Conservation (phyloP, 306 rosid species). For the Luffa aegyptiaca region DNA sequence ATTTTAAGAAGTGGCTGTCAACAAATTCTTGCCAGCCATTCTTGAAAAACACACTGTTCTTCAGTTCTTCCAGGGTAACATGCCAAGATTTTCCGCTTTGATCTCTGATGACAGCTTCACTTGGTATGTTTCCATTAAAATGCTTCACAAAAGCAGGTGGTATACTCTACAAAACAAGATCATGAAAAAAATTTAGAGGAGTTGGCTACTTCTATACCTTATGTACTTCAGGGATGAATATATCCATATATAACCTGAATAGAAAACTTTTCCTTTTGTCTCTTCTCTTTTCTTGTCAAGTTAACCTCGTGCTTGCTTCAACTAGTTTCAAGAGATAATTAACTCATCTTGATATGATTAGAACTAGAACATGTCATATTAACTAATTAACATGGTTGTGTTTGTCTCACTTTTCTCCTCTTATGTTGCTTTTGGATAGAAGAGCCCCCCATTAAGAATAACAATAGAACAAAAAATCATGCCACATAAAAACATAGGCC, state of each 20-base stretch:
- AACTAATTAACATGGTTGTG: neutral
- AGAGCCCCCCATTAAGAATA: neutral
- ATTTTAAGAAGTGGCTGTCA: conserved; percentile 1
- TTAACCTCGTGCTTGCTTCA: neutral
- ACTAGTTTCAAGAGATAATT: neutral
- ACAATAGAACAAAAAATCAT: neutral
- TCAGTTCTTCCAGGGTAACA: conserved; percentile 12
- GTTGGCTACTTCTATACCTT: neutral
- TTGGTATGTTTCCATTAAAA: conserved; percentile 11
- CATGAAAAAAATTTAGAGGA: neutral
- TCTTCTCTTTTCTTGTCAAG: neutral
- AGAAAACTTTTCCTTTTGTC: neutral
- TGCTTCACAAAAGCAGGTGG: conserved; percentile 19
- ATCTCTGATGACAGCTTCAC: conserved; percentile 7
- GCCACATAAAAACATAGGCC: neutral
- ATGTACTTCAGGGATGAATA: neutral
- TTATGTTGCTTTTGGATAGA: neutral
- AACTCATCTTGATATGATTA: neutral
- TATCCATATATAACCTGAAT: neutral
- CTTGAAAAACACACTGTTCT: conserved; percentile 3
- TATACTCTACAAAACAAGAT: conserved; percentile 8
- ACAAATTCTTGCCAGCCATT: conserved; percentile 18
- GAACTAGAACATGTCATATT: neutral
- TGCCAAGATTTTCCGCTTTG: conserved; percentile 11
- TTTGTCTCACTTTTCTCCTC: neutral